Conservation (phyloP, 73 alveolate species). For the Paramecium octaurelia region DNA sequence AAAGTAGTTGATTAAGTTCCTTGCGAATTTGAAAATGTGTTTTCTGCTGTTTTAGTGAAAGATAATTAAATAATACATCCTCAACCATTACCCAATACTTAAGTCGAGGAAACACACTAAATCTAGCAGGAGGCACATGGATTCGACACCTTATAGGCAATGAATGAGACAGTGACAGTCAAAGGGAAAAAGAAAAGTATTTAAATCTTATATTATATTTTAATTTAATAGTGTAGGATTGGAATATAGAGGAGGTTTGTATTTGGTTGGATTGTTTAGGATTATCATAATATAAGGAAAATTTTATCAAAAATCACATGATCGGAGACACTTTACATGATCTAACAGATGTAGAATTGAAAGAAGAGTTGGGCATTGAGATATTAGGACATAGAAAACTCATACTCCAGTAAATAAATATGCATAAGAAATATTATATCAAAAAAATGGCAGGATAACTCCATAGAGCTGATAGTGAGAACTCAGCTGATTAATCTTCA, state of each 20-base stretch:
- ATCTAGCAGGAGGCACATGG: constrained; percentile 11
- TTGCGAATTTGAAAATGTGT: neutral
- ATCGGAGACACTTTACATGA: constrained; percentile 33
- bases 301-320: constrained; percentile 44
- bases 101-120: neutral
- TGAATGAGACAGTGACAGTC: neutral
- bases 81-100: constrained; percentile 34
- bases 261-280: constrained; percentile 26
- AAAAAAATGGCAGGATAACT: constrained; percentile 13
- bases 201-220: neutral
- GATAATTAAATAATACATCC: neutral
- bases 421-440: constrained; percentile 53
- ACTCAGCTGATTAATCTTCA: neutral
- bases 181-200: constrained; percentile 26
- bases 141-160: neutral
- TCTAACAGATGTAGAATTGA: constrained; percentile 46
- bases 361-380: constrained; percentile 22
- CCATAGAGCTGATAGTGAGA: neutral
- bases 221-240: constrained; percentile 10
- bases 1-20: neutral
- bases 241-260: constrained; percentile 31
- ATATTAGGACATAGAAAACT: constrained; percentile 51
- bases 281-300: neutral
- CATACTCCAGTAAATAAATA: constrained; percentile 9
- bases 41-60: neutral